Evolutionary conservation across 192 early-diverging fungal genomes (phyloP).

Genomic region (Coemansia sp.): DNA sequence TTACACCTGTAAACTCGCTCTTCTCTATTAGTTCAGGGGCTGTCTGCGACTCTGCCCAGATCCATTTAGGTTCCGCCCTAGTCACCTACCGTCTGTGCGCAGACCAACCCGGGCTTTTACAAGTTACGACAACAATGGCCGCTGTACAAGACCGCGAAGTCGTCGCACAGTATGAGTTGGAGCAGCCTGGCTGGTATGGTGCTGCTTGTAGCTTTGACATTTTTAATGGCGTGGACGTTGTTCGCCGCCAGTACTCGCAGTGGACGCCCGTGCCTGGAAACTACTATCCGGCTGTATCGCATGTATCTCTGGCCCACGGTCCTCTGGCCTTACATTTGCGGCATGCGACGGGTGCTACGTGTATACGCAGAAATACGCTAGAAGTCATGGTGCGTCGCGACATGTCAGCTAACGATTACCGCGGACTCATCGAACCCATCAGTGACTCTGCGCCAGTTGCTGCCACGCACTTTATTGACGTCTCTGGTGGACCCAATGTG

Average conservation of each 20-base stretch:
- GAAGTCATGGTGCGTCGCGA: slow-evolving; percentile 45
- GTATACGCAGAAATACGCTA: slow-evolving; percentile 16
- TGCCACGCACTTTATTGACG: slow-evolving; percentile 32
- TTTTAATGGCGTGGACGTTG: slow-evolving; percentile 35
- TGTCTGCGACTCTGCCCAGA: slow-evolving; percentile 30
- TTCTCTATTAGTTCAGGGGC: slow-evolving; percentile 2
- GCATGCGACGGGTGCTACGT: slow-evolving; percentile 42
- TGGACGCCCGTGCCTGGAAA: slow-evolving; percentile 48
- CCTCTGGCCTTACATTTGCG: slow-evolving; percentile 31
- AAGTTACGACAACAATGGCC: slow-evolving; percentile 6
- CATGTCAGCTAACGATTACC: slow-evolving; percentile 51
- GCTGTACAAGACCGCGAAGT: slow-evolving; percentile 40
- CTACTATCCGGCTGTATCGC: slow-evolving; percentile 38
- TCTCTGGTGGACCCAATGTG: background rate
- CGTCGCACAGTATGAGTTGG: slow-evolving; percentile 27
- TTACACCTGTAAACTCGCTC: background rate
- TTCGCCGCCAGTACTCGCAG: slow-evolving; percentile 16
- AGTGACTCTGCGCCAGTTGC: slow-evolving; percentile 16
- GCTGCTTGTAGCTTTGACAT: slow-evolving; percentile 18
- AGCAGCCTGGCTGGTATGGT: background rate
- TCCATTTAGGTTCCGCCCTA: slow-evolving; percentile 7
- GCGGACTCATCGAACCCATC: slow-evolving; percentile 33
- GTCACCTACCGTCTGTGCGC: slow-evolving; percentile 34
- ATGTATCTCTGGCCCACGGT: slow-evolving; percentile 23
- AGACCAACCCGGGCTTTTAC: slow-evolving; percentile 21